Conservation (phyloP, 257 asterid species). For the Solanum rostratum region DNA sequence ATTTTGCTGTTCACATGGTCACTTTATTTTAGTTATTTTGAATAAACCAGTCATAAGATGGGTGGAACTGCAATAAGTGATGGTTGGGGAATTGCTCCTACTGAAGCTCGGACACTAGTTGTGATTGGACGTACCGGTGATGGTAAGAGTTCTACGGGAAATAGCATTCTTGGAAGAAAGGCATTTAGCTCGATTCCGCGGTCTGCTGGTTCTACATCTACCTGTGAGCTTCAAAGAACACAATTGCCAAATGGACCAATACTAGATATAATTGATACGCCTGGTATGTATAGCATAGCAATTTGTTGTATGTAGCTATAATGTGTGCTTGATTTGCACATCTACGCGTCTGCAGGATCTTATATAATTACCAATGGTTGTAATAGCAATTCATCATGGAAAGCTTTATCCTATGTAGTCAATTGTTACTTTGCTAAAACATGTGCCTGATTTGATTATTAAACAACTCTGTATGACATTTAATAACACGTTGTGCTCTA, state of each 20-base stretch:
- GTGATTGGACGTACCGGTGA: constrained; percentile 73
- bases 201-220: constrained; percentile 67
- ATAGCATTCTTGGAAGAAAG: constrained; percentile 44
- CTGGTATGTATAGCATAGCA: constrained; percentile 21
- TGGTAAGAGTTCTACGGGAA: constrained; percentile 83
- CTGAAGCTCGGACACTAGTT: constrained; percentile 44
- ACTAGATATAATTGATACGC: constrained; percentile 69
- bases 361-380: too few relatives aligned
- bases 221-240: constrained; percentile 54
- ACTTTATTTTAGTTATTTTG: background rate
- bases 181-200: constrained; percentile 53
- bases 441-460: too few relatives aligned
- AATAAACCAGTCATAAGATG: constrained; percentile 13
- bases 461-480: too few relatives aligned
- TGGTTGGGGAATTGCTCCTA: constrained; percentile 54
- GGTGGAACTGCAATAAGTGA: constrained; percentile 57
- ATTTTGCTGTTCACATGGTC: too few relatives aligned
- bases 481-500: too few relatives aligned
- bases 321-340: background rate
- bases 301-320: background rate
- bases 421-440: too few relatives aligned
- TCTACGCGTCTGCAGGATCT: background rate
- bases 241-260: constrained; percentile 35
- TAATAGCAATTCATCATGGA: background rate
- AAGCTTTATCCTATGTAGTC: background rate